phyloP scores from a whole-genome alignment of 257 asterid genomes.

The Phtheirospermum japonicum region DNA sequence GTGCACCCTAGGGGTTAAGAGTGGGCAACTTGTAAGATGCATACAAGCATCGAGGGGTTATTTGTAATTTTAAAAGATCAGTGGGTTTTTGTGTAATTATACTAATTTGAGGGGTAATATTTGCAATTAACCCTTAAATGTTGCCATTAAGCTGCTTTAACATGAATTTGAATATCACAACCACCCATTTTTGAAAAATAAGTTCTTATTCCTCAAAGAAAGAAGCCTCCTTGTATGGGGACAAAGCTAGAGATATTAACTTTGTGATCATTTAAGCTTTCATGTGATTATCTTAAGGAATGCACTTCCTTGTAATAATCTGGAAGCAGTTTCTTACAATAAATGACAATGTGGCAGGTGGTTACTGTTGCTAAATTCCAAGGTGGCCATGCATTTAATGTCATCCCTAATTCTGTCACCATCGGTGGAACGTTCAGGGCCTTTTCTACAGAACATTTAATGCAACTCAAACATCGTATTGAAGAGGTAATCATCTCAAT shows the following conservation, averaged over 20 bases:
- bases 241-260: background rate
- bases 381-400: conserved; percentile 63
- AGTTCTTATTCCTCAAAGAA: background rate
- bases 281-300: conserved; percentile 1
- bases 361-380: conserved; percentile 51
- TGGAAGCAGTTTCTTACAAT: background rate
- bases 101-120: no score
- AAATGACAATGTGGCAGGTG: conserved; percentile 40
- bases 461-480: conserved; percentile 51
- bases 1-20: no score
- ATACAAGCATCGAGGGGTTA: no score
- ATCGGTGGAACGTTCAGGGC: conserved; percentile 78
- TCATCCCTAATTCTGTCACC: conserved; percentile 56
- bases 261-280: background rate
- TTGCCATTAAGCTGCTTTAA: no score
- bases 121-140: no score
- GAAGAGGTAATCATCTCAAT: conserved; percentile 46
- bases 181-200: no score
- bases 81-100: no score
- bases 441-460: conserved; percentile 41
- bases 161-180: no score
- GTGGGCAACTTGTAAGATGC: no score
- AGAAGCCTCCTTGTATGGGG: background rate
- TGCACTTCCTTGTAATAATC: no score
- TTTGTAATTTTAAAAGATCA: no score